phyloP scores from a whole-genome alignment of 2,329 filamentous ascomycete genomes.

The Verticillium nubilum region DNA sequence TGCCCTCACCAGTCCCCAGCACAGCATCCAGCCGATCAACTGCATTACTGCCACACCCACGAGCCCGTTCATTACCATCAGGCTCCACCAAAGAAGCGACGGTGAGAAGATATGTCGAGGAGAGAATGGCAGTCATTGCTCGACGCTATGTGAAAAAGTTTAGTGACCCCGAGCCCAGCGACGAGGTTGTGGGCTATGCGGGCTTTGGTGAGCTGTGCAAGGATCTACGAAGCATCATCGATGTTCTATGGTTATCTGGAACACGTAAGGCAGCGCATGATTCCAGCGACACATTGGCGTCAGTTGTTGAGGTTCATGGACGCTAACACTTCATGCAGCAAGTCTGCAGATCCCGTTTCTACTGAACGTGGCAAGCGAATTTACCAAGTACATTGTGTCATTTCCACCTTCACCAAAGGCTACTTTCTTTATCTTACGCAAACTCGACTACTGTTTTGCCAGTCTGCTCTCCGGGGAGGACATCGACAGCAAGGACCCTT shows the following conservation, averaged over 20 bases:
- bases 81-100: constrained; percentile 57
- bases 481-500: constrained; percentile 53
- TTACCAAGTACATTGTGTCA: constrained; percentile 65
- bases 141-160: constrained; percentile 59
- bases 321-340: constrained; percentile 37
- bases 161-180: constrained; percentile 35
- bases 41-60: constrained; percentile 46
- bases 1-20: constrained; percentile 52
- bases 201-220: constrained; percentile 65
- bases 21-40: constrained; percentile 33
- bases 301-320: neutral
- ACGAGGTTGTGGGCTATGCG: constrained; percentile 46
- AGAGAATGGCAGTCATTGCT: constrained; percentile 45
- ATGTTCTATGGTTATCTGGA: constrained; percentile 80
- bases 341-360: constrained; percentile 79
- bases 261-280: constrained; percentile 57
- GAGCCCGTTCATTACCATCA: constrained; percentile 43
- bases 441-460: constrained; percentile 79
- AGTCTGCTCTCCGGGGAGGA: constrained; percentile 67
- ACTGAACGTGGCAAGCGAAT: constrained; percentile 68
- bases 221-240: constrained; percentile 69
- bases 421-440: constrained; percentile 67
- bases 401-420: constrained; percentile 65
- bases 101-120: constrained; percentile 52
- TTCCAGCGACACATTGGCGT: neutral